A percentile compares a stretch with the other conserved stretches of the same genome.
These are phyloP conservation scores for Metschnikowia vanudenii DNA, from an alignment of 805 yeast species.

Conservation along the genomic window DNA sequence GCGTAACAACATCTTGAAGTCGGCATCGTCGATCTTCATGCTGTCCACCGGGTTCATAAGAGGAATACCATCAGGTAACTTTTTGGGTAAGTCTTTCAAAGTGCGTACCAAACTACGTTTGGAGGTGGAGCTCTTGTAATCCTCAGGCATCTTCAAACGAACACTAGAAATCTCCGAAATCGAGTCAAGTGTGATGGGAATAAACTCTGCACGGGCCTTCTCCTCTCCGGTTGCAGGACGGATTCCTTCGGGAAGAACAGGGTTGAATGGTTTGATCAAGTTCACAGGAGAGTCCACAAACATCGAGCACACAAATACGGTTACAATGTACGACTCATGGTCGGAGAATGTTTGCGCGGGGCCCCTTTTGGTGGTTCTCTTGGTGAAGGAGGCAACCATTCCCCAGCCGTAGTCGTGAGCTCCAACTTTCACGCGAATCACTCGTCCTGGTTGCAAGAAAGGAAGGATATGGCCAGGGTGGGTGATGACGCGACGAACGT, in stretches of 20 bases:
- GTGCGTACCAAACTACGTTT: slow-evolving; percentile 68
- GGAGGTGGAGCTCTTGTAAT: slow-evolving; percentile 55
- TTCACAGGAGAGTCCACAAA: slow-evolving; percentile 83
- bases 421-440: slow-evolving; percentile 64
- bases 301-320: slow-evolving; percentile 76
- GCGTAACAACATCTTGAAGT: slow-evolving; percentile 65
- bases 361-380: slow-evolving; percentile 64
- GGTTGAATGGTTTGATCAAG: slow-evolving; percentile 72
- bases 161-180: slow-evolving; percentile 74
- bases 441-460: slow-evolving; percentile 86
- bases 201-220: slow-evolving; percentile 66
- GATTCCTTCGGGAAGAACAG: slow-evolving; percentile 82
- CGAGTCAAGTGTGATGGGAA: slow-evolving; percentile 82
- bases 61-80: slow-evolving; percentile 92
- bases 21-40: slow-evolving; percentile 87
- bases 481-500: slow-evolving; percentile 75
- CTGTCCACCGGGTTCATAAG: slow-evolving; percentile 83
- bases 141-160: slow-evolving; percentile 77
- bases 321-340: slow-evolving; percentile 86
- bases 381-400: slow-evolving; percentile 72
- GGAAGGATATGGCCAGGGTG: slow-evolving; percentile 88
- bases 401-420: slow-evolving; percentile 93
- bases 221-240: slow-evolving; percentile 79
- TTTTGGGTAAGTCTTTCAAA: slow-evolving; percentile 71
- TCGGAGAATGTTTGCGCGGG: slow-evolving; percentile 62